Evolutionary conservation across 345 rosid species (phyloP).

Genomic region (Populus nigra): DNA sequence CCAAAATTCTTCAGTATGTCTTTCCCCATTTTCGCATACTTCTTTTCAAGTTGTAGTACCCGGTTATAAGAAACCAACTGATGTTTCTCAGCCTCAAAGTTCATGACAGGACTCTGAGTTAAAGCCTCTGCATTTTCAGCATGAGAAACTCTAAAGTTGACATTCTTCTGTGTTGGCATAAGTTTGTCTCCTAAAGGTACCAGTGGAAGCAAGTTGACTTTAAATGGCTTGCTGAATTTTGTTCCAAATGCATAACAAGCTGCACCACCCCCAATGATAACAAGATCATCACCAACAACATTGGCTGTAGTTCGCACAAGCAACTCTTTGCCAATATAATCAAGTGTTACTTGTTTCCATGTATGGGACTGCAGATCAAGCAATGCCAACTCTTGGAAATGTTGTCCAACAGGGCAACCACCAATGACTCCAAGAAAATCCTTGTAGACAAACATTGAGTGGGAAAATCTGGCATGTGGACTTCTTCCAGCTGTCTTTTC

Average conservation of each 20-base stretch:
- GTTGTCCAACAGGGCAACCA: constrained; percentile 82
- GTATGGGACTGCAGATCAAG: constrained; percentile 47
- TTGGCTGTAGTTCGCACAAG: constrained; percentile 72
- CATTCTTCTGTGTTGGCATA: constrained; percentile 18
- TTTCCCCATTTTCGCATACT: constrained; percentile 69
- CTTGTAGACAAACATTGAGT: constrained; percentile 75
- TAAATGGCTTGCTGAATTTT: constrained; percentile 76
- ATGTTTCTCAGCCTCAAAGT: constrained; percentile 20
- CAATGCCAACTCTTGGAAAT: constrained; percentile 64
- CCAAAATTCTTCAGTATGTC: constrained; percentile 78
- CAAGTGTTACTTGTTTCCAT: constrained; percentile 68
- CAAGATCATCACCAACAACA: constrained; percentile 68
- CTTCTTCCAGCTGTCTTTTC: constrained; percentile 64
- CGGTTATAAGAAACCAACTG: constrained; percentile 29
- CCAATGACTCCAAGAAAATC: constrained; percentile 73
- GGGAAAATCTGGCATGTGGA: constrained; percentile 86
- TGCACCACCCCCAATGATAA: constrained; percentile 87
- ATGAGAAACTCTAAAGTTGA: constrained; percentile 20
- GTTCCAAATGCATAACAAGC: constrained; percentile 98
- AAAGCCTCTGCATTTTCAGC: constrained; percentile 21
- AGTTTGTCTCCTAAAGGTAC: constrained; percentile 26
- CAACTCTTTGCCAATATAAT: constrained; percentile 58
- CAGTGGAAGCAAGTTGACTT: constrained; percentile 52
- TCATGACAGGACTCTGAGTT: constrained; percentile 24
- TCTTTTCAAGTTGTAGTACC: constrained; percentile 60